Conservation (phyloP, 176 grass and related monocot species). For the Musa schizocarpa region DNA sequence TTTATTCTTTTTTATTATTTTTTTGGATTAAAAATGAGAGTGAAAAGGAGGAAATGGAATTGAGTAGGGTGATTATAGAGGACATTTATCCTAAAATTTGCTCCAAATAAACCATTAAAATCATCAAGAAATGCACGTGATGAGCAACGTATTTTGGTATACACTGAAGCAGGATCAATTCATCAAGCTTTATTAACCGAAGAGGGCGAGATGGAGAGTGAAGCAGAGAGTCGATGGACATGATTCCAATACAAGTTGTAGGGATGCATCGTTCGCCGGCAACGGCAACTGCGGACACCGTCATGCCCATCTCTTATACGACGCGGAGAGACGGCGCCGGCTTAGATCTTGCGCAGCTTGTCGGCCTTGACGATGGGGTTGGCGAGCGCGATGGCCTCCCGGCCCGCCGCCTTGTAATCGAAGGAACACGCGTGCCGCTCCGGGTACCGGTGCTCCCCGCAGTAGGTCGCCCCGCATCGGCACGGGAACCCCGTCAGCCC, state of each 20-base stretch:
- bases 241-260: background rate
- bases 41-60: too few species aligned
- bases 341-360: constrained; percentile 35
- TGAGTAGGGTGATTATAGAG: too few species aligned
- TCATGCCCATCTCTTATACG: background rate
- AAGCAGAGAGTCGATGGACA: background rate
- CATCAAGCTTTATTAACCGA: background rate
- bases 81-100: too few species aligned
- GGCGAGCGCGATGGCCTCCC: constrained; percentile 27
- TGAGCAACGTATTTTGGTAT: background rate
- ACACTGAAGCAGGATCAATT: background rate
- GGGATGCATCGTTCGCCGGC: background rate
- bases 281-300: background rate
- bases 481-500: constrained; percentile 41
- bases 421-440: constrained; percentile 30
- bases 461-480: constrained; percentile 44
- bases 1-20: too few species aligned
- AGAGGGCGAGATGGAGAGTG: background rate
- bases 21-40: too few species aligned
- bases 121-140: too few species aligned
- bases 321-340: background rate
- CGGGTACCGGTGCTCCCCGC: constrained; percentile 36
- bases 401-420: constrained; percentile 32
- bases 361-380: constrained; percentile 30
- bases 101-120: too few species aligned